Base-by-base conservation (phyloP, 306 rosid species). In the Fragaria vesca region DNA sequence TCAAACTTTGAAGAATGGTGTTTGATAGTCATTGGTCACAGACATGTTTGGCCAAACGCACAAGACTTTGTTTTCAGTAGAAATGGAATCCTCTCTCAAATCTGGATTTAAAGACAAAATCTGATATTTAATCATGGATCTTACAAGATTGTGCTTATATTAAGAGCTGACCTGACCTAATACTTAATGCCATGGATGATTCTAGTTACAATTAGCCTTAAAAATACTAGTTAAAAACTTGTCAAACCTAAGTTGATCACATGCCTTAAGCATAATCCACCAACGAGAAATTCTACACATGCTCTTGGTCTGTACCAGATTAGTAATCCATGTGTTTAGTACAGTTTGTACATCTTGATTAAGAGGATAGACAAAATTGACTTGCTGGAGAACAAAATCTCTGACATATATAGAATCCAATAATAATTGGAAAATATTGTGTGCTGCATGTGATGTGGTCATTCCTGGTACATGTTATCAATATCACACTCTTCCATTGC, bases 321-420 rank as follows among this genome's bases (percentile, higher is more conserved):
- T 11, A 6, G n/a, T 61, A 48, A 60, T 58, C 57, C 69, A 43
- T 5, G 43, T 57, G 69, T 9, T 1, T 17, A 8, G 78, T 26
- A 2, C 43, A 42, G 69, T 42, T 74, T 16, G 21, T 9, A 43
- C 2, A 43, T 16, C 43, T 60, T 40, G 51, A 40, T 40, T 5
- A 34, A n/a, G 43, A 11, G 32, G 63, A 36, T 36, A 3, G 76
- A 54, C 34, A 34, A 72, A 72, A 72, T 54, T 54, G 66, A 72
- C 34, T 52, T 51, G n/a, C 28, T 20, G 34, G 11, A 3, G 43
- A 47, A 47, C 16, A 70, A 70, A 70, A 70, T 47, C 42, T 70
- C 69, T 70, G 63, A 30, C 47, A 30, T 30, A 30, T 30, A 17
- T 17, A 47, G 26, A 48, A 50, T 71, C 63, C 55, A 51, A 32